phyloP scores from a whole-genome alignment of 257 asterid species.

The Salvia splendens region DNA sequence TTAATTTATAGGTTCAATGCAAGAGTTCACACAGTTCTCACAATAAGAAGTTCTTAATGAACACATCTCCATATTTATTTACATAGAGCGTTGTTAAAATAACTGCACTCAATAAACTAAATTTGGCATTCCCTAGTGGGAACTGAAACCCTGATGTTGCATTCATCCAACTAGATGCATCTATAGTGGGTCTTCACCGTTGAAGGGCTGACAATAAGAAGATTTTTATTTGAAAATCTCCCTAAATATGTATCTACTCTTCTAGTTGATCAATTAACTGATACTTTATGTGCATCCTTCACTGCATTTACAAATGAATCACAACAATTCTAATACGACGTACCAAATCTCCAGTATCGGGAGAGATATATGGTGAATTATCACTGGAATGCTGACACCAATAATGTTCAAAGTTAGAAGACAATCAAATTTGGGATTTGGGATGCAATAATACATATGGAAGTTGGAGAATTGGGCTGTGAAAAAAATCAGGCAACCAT shows the following conservation, averaged over 20 bases:
- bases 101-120: no score
- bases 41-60: no score
- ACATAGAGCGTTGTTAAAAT: no score
- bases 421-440: slow-evolving; percentile 27
- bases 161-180: no score
- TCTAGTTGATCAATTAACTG: slow-evolving; percentile 3
- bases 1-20: no score
- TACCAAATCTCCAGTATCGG: slow-evolving; percentile 91
- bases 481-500: slow-evolving; percentile 17
- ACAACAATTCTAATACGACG: slow-evolving; percentile 34
- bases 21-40: no score
- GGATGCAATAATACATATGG: slow-evolving; percentile 10
- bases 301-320: slow-evolving; percentile 9
- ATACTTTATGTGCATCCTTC: slow-evolving; percentile 6
- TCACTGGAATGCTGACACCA: slow-evolving; percentile 78
- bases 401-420: slow-evolving; percentile 31
- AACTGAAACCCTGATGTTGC: no score
- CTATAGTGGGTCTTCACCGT: no score
- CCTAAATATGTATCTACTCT: background rate
- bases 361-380: slow-evolving; percentile 54
- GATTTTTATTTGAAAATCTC: no score
- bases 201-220: no score
- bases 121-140: no score
- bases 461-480: slow-evolving; percentile 25
- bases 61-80: no score